phyloP scores from a whole-genome alignment of 2,329 filamentous ascomycete species.

The Penicillium thymicola region DNA sequence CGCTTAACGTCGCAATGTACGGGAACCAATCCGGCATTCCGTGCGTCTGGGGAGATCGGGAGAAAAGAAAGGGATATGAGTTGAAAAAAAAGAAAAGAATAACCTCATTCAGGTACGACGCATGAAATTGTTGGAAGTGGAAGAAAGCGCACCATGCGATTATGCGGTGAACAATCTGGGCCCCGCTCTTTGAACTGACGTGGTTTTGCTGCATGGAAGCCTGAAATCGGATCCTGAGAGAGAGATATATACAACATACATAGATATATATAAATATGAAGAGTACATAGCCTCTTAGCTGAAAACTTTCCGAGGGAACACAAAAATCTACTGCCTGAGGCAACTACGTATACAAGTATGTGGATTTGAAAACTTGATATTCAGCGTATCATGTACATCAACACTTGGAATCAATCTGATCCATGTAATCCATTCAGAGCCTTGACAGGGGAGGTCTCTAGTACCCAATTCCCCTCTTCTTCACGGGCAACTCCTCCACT shows the following conservation, averaged over 20 bases:
- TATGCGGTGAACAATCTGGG: conserved; percentile 17
- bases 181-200: conserved; percentile 18
- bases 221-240: conserved; percentile 11
- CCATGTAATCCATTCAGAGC: conserved; percentile 26
- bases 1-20: conserved; percentile 15
- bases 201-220: conserved; percentile 32
- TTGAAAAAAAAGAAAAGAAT: conserved; percentile 5
- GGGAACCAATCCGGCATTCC: conserved; percentile 1
- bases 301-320: neutral
- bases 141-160: conserved; percentile 2
- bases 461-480: conserved; percentile 39
- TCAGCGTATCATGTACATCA: conserved; percentile 12
- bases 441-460: conserved; percentile 35
- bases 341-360: neutral
- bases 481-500: conserved; percentile 44
- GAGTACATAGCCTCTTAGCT: neutral
- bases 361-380: neutral
- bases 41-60: neutral
- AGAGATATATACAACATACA: neutral
- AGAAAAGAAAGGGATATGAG: neutral
- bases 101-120: conserved; percentile 13
- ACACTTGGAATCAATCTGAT: conserved; percentile 1
- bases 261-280: neutral
- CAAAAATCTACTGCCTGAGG: neutral
- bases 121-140: conserved; percentile 1